These are phyloP conservation scores for Haplographium delicatum DNA, from an alignment of 495 filamentous ascomycete genomes.

Conservation along the genomic window DNA sequence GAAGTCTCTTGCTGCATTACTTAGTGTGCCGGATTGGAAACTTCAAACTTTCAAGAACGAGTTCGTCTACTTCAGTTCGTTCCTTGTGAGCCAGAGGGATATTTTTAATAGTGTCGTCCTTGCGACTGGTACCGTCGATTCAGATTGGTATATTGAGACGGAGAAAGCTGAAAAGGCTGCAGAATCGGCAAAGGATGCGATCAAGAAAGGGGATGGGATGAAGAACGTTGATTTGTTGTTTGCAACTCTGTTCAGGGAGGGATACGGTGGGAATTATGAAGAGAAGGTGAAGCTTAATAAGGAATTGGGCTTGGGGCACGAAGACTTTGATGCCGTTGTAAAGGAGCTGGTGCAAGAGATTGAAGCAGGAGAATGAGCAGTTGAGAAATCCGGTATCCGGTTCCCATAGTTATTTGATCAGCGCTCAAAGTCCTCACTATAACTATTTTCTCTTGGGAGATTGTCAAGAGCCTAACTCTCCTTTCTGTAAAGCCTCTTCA, in stretches of 20 bases:
- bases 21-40: not conserved
- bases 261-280: not conserved
- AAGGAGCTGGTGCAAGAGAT: no score
- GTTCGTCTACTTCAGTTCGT: not conserved
- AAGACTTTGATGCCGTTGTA: no score
- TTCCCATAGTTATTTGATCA: no score
- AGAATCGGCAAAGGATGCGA: not conserved
- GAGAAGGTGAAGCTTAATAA: not conserved
- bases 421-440: no score
- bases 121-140: constrained; percentile 1
- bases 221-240: not conserved
- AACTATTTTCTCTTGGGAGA: no score
- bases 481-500: no score
- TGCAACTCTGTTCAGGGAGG: not conserved
- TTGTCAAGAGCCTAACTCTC: no score
- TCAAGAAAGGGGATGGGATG: constrained; percentile 2
- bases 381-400: no score
- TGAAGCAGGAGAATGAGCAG: no score
- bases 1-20: not conserved
- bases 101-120: not conserved
- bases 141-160: constrained; percentile 4
- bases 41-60: not conserved
- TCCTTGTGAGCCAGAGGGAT: not conserved
- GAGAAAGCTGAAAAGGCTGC: not conserved
- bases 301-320: no score